Percentiles rank a stretch among this genome's conserved stretches.
phyloP scores from a whole-genome alignment of 768 basidiomycete species.

The Nidularia sp. region DNA sequence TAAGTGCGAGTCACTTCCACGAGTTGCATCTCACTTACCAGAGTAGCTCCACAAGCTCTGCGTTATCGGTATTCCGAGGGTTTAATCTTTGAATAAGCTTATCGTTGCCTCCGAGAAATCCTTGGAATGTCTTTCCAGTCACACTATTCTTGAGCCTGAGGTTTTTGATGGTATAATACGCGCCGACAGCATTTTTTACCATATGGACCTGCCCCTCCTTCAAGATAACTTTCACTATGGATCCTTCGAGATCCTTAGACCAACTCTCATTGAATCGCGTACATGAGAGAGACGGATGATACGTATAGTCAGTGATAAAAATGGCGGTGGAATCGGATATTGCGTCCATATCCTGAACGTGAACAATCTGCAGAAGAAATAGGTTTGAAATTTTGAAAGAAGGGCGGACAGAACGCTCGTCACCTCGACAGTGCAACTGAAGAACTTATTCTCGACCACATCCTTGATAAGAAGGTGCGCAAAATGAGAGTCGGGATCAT shows the following conservation, averaged over 20 bases:
- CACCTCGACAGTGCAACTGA: slow-evolving; percentile 62
- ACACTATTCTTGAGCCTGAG: slow-evolving; percentile 40
- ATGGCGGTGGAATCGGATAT: slow-evolving; percentile 24
- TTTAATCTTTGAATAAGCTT: slow-evolving; percentile 41
- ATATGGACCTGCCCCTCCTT: slow-evolving; percentile 41
- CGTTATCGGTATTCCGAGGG: slow-evolving; percentile 25
- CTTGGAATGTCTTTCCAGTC: slow-evolving; percentile 26
- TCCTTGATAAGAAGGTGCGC: slow-evolving; percentile 46
- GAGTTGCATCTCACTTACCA: slow-evolving; percentile 22
- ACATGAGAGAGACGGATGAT: slow-evolving; percentile 36
- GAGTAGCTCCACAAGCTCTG: slow-evolving; percentile 36
- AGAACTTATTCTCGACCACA: slow-evolving; percentile 33
- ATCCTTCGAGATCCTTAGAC: slow-evolving; percentile 42
- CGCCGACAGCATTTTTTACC: slow-evolving; percentile 34
- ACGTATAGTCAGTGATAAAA: slow-evolving; percentile 66
- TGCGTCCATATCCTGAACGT: slow-evolving; percentile 19
- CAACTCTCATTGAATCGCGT: slow-evolving; percentile 25
- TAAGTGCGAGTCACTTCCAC: neutral
- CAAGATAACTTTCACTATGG: slow-evolving; percentile 48
- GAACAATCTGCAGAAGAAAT: slow-evolving; percentile 37
- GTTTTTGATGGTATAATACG: slow-evolving; percentile 45
- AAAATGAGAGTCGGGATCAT: slow-evolving; percentile 24
- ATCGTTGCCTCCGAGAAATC: slow-evolving; percentile 43
- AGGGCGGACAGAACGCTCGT: neutral
- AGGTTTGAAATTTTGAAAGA: neutral